These are phyloP conservation scores for Populus trichocarpa DNA, from an alignment of 441 rosid species.

Conservation along the genomic window DNA sequence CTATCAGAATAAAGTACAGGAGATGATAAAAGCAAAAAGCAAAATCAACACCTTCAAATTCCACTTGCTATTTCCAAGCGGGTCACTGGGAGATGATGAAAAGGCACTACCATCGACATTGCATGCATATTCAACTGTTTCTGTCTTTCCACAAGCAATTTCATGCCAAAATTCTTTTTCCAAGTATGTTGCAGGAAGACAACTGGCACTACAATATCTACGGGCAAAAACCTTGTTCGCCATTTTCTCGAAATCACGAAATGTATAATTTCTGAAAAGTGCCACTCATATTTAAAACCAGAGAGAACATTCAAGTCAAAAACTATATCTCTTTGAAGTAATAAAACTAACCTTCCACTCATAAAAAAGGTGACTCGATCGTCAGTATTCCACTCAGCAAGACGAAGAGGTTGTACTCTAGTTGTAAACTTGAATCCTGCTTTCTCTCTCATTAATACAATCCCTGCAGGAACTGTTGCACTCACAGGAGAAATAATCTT, in stretches of 20 bases:
- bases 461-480: conserved; percentile 93
- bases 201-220: conserved; percentile 90
- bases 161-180: conserved; percentile 99
- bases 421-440: conserved; percentile 94
- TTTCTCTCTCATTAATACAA: conserved; percentile 84
- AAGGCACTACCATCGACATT: conserved; percentile 99
- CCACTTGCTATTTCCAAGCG: conserved; percentile 97
- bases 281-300: conserved; percentile 28
- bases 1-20: conserved; percentile 4
- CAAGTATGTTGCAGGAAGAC: conserved; percentile 86
- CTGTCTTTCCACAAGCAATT: conserved; percentile 93
- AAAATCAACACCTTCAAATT: conserved; percentile 82
- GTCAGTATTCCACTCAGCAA: conserved; percentile 94
- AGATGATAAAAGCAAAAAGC: conserved; percentile 14
- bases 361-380: conserved; percentile 95
- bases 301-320: conserved; percentile 5
- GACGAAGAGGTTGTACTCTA: conserved; percentile 98
- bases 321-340: conserved; percentile 9
- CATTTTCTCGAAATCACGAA: conserved; percentile 98
- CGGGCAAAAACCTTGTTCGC: conserved; percentile 95
- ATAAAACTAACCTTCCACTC: conserved; percentile 86
- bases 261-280: conserved; percentile 81
- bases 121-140: conserved; percentile 98
- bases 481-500: conserved; percentile 85
- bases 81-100: conserved; percentile 81